Evolutionary conservation across 495 filamentous ascomycete species (phyloP), one percentile per base, ranked within the genome.

Genomic region (Arthonia radiata): DNA sequence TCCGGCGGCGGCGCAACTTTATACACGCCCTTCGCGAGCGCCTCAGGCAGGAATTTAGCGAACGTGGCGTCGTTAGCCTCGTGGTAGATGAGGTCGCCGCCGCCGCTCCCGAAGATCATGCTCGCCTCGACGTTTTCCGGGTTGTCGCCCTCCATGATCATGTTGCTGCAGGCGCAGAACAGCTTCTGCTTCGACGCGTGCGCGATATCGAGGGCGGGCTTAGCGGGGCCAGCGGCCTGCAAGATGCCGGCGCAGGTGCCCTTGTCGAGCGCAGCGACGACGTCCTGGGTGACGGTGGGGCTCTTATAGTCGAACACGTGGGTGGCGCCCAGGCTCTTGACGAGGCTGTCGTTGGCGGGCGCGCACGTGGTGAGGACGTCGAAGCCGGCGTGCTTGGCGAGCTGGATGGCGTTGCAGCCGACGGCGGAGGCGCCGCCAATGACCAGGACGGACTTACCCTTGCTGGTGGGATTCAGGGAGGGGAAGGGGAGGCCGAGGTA

Each of bases 321-420:
- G 18, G 48, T 47, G 0, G 63, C 65, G 4, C 67, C 67, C 13
- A 53, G 53, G 2, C 30, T 39, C 15, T 46, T 41, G n/a, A 59
- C 54, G 4, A 69, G 40, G 3, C 54, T 48, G 28, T 63, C 60
- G 41, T 71, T 71, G 7, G 38, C 40, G 0, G 56, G 53, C 0
- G 64, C 68, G 32, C 63, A 64, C 0, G 61, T 66, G 4, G 56
- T 44, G 22, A 69, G 52, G 7, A 56, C 48, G 3, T 44, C 38
- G 14, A 48, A 43, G 5, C 59, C 57, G 14, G 48, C 54, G 4
- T 40, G 38, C 15, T 53, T 29, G 3, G 46, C 51, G 10, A 53
- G 35, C 30, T 55, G 49, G 15, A 52, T 48, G 2, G 42, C 38
- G 2, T 38, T 41, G 15, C 35, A 38, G 18, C 53, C 54, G 11